These are phyloP conservation scores for Acanthamoeba castellanii DNA, from an alignment of 208 protist genomes.

Conservation along the genomic window DNA sequence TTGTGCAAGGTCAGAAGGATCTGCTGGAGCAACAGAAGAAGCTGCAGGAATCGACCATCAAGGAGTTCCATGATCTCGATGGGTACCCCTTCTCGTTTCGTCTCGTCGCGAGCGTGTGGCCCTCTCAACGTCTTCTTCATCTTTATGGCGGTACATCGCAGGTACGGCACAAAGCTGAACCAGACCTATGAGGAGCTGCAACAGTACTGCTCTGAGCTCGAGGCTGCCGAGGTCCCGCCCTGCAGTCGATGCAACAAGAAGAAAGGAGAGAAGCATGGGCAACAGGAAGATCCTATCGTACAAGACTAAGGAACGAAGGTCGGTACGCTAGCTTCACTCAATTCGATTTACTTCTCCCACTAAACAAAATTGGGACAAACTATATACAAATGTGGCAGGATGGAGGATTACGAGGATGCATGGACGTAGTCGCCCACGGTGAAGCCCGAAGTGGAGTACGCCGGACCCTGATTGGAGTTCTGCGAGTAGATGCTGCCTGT, in stretches of 20 bases:
- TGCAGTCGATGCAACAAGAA: neutral
- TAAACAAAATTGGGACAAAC: neutral
- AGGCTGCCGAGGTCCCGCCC: neutral
- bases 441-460: neutral
- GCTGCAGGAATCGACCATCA: conserved; percentile 61
- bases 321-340: neutral
- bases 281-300: neutral
- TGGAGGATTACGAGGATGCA: neutral
- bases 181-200: conserved; percentile 43
- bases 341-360: neutral
- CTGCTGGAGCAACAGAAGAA: conserved; percentile 41
- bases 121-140: neutral
- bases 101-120: neutral
- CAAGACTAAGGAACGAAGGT: neutral
- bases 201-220: conserved; percentile 29
- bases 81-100: neutral
- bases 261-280: neutral
- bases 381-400: neutral
- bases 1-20: neutral
- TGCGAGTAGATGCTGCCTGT: neutral
- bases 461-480: neutral
- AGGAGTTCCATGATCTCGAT: conserved; percentile 54
- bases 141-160: neutral
- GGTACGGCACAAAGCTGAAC: conserved; percentile 12
- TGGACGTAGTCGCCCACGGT: neutral